Conservation (phyloP, 768 basidiomycete species). For the Termitomyces titanicus region DNA sequence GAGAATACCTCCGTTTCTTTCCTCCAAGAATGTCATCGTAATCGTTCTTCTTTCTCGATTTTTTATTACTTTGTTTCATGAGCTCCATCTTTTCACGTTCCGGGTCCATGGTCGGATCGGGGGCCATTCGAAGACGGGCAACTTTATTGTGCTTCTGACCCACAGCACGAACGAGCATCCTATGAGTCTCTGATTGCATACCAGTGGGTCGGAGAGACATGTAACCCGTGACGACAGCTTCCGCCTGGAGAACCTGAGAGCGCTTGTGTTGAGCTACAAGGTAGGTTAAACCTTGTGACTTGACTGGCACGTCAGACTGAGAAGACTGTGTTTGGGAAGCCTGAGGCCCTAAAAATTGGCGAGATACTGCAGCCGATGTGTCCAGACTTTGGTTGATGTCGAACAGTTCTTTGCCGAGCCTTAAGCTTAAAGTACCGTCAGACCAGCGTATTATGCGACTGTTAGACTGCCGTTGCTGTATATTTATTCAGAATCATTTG, state of each 20-base stretch:
- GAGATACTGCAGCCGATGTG: slow-evolving; percentile 63
- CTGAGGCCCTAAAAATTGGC: slow-evolving; percentile 47
- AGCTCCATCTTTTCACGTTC: slow-evolving; percentile 71
- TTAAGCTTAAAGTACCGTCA: slow-evolving; percentile 87
- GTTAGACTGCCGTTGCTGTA: slow-evolving; percentile 82
- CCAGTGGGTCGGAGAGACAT: slow-evolving; percentile 84
- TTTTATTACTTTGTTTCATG: slow-evolving; percentile 59
- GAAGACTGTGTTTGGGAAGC: slow-evolving; percentile 39
- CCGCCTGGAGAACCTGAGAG: slow-evolving; percentile 82
- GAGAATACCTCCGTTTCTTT: slow-evolving; percentile 41
- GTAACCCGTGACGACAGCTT: slow-evolving; percentile 78
- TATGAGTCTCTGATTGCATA: slow-evolving; percentile 88
- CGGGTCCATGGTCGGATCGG: slow-evolving; percentile 74
- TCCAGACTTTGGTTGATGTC: slow-evolving; percentile 83
- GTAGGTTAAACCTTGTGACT: slow-evolving; percentile 79
- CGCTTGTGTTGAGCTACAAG: slow-evolving; percentile 88
- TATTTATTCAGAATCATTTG: slow-evolving; percentile 5
- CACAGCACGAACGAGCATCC: slow-evolving; percentile 83
- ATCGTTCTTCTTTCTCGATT: slow-evolving; percentile 55
- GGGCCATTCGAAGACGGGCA: slow-evolving; percentile 73
- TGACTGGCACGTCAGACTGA: slow-evolving; percentile 30
- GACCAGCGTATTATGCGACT: slow-evolving; percentile 93
- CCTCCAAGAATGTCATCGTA: slow-evolving; percentile 47
- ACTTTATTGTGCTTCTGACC: slow-evolving; percentile 83
- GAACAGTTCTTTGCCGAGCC: slow-evolving; percentile 91